Percentiles rank a stretch among this genome's conserved stretches.
Conservation (phyloP, 2,329 filamentous ascomycete genomes). For the Aurifilum marmelostoma region DNA sequence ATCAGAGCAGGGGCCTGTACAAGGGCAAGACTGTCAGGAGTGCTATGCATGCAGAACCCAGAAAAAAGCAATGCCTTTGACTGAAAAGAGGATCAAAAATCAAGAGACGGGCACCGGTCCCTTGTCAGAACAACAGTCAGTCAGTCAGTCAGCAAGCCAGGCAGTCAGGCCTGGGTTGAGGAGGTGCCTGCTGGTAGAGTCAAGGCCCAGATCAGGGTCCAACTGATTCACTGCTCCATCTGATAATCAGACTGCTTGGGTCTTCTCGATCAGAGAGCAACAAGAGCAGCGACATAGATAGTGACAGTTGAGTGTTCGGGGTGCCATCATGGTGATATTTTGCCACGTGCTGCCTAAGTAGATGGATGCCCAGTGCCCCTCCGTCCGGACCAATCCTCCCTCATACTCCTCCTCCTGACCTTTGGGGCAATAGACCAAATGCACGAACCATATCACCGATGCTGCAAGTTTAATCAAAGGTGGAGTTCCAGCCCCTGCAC, state of each 20-base stretch:
- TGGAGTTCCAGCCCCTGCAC: constrained; percentile 4
- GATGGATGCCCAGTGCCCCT: neutral
- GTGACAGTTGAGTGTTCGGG: neutral
- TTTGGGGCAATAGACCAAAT: neutral
- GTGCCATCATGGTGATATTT: neutral
- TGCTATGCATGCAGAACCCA: neutral
- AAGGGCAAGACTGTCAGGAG: neutral
- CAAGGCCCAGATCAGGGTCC: neutral
- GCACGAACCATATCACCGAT: neutral
- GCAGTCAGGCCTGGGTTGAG: constrained; percentile 3
- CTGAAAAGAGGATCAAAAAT: neutral
- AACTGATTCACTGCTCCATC: constrained; percentile 1
- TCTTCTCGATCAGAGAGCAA: too few relatives aligned
- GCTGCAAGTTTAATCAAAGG: neutral
- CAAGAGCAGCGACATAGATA: neutral
- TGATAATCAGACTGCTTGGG: neutral
- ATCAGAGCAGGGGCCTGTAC: neutral
- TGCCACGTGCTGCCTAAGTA: neutral
- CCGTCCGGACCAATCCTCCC: neutral
- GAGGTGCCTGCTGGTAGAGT: neutral
- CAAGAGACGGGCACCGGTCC: neutral
- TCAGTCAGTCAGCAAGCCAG: too few relatives aligned
- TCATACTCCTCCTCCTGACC: neutral
- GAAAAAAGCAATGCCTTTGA: neutral
- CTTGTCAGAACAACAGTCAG: neutral